phyloP scores from a whole-genome alignment of 495 filamentous ascomycete species.

The Aspergillus egyptiacus region DNA sequence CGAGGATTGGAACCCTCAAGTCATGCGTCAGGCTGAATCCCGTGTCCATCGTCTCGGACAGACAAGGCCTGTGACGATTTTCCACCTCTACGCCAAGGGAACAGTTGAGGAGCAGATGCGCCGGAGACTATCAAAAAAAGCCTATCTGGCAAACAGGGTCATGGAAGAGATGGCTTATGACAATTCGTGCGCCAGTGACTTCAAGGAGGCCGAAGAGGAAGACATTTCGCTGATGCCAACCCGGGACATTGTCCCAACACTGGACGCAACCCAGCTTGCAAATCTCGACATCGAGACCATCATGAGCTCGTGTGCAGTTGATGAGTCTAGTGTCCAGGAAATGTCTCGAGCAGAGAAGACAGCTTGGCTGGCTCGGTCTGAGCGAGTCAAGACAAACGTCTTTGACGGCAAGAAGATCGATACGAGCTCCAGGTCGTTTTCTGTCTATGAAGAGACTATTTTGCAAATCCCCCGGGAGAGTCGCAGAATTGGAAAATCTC shows the following conservation, averaged over 20 bases:
- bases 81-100: slow-evolving; percentile 53
- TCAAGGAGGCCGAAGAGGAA: not conserved
- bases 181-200: not conserved
- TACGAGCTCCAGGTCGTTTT: slow-evolving; percentile 30
- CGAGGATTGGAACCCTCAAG: slow-evolving; percentile 63
- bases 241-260: not conserved
- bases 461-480: not conserved
- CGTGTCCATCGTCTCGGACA: slow-evolving; percentile 58
- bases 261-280: not conserved
- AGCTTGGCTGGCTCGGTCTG: slow-evolving; percentile 53
- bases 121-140: slow-evolving; percentile 58
- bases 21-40: slow-evolving; percentile 55
- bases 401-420: slow-evolving; percentile 45
- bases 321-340: not conserved
- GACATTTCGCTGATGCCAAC: slow-evolving; percentile 4
- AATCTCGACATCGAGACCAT: not conserved
- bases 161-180: slow-evolving; percentile 34
- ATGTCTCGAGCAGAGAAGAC: slow-evolving; percentile 43
- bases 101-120: slow-evolving; percentile 62
- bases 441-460: slow-evolving; percentile 25
- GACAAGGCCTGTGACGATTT: slow-evolving; percentile 50
- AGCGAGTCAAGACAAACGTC: slow-evolving; percentile 53
- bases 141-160: slow-evolving; percentile 58
- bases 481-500: slow-evolving; percentile 52
- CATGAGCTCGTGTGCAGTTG: not conserved